Conservation (phyloP, 495 filamentous ascomycete species). For the Thozetella sp. region DNA sequence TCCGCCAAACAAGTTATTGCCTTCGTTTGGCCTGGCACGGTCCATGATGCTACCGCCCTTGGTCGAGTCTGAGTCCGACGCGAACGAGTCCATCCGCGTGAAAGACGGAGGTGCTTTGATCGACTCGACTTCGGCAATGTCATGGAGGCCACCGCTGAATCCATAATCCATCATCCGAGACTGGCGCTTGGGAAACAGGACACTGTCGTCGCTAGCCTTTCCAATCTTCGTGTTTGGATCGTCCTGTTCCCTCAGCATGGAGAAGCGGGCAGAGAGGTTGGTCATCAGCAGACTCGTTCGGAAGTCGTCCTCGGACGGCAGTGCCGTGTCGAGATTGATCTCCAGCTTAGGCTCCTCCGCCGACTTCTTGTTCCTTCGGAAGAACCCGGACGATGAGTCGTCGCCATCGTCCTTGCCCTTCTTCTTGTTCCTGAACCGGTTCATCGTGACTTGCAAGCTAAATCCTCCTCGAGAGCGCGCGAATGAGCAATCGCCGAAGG, state of each 20-base stretch:
- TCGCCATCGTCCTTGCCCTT: slow-evolving; percentile 67
- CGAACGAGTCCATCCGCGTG: slow-evolving; percentile 51
- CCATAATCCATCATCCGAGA: slow-evolving; percentile 66
- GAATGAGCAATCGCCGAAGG: not conserved
- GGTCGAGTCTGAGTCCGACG: slow-evolving; percentile 59
- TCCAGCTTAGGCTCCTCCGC: slow-evolving; percentile 61
- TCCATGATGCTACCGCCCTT: slow-evolving; percentile 73
- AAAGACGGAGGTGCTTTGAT: slow-evolving; percentile 61
- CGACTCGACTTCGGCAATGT: slow-evolving; percentile 89
- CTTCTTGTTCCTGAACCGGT: slow-evolving; percentile 73
- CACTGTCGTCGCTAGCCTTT: slow-evolving; percentile 93
- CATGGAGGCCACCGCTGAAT: slow-evolving; percentile 58
- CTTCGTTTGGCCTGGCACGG: slow-evolving; percentile 80
- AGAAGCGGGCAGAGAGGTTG: slow-evolving; percentile 91
- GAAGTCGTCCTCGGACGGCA: slow-evolving; percentile 88
- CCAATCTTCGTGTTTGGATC: slow-evolving; percentile 85
- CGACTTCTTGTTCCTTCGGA: slow-evolving; percentile 60
- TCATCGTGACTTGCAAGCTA: slow-evolving; percentile 57
- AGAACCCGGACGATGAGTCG: slow-evolving; percentile 52
- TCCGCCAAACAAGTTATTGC: slow-evolving; percentile 93
- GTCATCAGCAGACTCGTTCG: slow-evolving; percentile 97
- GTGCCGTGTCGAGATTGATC: slow-evolving; percentile 69
- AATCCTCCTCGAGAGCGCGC: not conserved
- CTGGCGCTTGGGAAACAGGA: slow-evolving; percentile 79
- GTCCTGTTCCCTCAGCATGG: slow-evolving; percentile 93